A percentile compares a stretch with the other conserved stretches of the same genome.
phyloP scores from a whole-genome alignment of 2,329 filamentous ascomycete species.

The Ophiostoma ulmi region DNA sequence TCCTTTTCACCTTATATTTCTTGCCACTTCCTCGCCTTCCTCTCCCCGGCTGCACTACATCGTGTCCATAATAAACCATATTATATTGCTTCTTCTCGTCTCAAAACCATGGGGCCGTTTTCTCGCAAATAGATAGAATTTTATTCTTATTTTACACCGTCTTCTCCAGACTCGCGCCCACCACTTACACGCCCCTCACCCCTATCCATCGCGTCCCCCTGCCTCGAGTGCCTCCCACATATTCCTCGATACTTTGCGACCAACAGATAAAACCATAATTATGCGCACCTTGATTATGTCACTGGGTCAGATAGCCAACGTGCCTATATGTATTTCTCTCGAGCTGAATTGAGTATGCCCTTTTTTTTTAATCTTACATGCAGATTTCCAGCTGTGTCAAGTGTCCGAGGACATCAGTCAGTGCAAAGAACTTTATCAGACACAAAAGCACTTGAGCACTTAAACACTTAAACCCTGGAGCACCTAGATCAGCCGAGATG shows the following conservation, averaged over 20 bases:
- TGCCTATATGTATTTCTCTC: background rate
- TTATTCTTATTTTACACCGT: background rate
- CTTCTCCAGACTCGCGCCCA: background rate
- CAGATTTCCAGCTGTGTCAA: no score
- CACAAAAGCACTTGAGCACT: background rate
- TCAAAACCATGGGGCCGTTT: background rate
- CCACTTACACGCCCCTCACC: background rate
- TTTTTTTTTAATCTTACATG: no score
- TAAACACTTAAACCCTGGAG: background rate
- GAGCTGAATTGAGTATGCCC: no score
- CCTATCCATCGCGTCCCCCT: slow-evolving; percentile 4
- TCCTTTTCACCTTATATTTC: background rate
- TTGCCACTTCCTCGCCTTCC: background rate
- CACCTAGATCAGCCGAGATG: background rate
- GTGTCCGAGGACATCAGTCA: background rate
- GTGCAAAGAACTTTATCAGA: background rate
- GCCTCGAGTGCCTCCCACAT: background rate
- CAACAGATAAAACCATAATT: background rate
- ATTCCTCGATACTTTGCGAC: background rate
- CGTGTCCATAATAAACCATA: background rate
- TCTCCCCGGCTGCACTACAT: no score
- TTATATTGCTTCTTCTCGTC: slow-evolving; percentile 4
- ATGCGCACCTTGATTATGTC: background rate
- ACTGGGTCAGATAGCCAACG: background rate
- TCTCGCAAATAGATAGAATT: background rate